Conservation (phyloP, 345 rosid species). For the Hibiscus trionum region DNA sequence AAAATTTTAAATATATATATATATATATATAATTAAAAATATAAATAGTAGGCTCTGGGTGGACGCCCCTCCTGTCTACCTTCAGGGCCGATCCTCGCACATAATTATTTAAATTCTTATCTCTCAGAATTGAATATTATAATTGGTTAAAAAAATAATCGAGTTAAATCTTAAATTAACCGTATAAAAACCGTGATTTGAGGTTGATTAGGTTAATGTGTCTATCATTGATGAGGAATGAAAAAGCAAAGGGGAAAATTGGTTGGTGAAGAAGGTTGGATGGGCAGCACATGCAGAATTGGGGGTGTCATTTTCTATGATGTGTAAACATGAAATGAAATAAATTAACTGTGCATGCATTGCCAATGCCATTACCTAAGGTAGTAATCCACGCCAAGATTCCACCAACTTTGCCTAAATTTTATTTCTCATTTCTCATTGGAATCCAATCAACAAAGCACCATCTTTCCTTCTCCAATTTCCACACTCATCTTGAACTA, state of each 20-base stretch:
- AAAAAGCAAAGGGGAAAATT: background rate
- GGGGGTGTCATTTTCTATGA: background rate
- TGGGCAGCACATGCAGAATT: background rate
- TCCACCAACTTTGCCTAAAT: background rate
- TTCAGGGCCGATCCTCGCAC: too few relatives aligned
- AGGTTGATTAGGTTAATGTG: background rate
- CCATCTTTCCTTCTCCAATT: background rate
- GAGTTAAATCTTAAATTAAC: too few relatives aligned
- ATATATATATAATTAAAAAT: too few relatives aligned
- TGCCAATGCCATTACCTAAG: background rate
- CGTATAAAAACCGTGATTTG: background rate
- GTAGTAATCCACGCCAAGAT: constrained; percentile 5
- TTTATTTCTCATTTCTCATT: background rate
- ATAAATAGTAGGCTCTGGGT: too few relatives aligned
- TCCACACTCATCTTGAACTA: background rate
- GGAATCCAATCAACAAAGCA: constrained; percentile 16
- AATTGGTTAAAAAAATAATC: too few relatives aligned
- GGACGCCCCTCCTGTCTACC: too few relatives aligned
- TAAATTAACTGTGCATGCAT: too few relatives aligned
- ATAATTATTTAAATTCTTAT: too few relatives aligned
- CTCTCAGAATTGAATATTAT: too few relatives aligned
- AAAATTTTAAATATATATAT: too few relatives aligned
- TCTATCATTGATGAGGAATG: background rate
- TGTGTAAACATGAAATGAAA: background rate
- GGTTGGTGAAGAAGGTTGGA: background rate